Evolutionary conservation across 441 rosid genomes (phyloP).

Genomic region (Syzygium syzygioides): DNA sequence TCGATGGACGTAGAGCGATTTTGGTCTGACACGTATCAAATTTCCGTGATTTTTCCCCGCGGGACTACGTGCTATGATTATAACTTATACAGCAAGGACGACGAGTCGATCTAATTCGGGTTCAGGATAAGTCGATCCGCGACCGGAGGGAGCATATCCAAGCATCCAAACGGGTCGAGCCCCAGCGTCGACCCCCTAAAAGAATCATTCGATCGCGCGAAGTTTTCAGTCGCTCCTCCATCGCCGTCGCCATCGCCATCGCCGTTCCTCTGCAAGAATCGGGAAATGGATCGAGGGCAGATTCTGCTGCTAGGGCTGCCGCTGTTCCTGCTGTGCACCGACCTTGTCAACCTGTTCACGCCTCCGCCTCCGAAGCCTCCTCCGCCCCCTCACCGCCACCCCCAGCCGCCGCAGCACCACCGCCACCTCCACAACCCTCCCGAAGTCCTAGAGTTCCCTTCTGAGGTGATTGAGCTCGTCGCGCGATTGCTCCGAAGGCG

Average conservation of each 20-base stretch:
- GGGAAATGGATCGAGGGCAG: conserved; percentile 56
- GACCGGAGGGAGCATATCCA: background rate
- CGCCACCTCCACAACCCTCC: conserved; percentile 17
- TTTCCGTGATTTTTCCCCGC: no score
- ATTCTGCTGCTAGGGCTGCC: conserved; percentile 59
- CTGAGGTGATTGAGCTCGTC: conserved; percentile 24
- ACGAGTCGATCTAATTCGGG: background rate
- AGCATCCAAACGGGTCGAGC: background rate
- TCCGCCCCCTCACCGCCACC: conserved; percentile 31
- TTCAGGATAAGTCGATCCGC: background rate
- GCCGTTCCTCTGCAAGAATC: background rate
- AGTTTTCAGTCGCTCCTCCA: background rate
- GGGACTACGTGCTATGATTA: no score
- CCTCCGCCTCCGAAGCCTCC: conserved; percentile 55
- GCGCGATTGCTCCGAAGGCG: background rate
- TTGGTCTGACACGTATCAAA: no score
- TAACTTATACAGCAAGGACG: background rate
- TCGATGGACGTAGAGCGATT: no score
- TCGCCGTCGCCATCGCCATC: background rate
- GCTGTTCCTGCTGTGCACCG: conserved; percentile 51
- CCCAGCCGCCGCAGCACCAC: conserved; percentile 25
- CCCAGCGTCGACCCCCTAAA: background rate
- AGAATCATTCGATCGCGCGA: background rate
- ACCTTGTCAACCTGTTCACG: conserved; percentile 55
- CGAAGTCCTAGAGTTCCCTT: conserved; percentile 40